These are phyloP conservation scores for Colletotrichum sansevieriae DNA, from an alignment of 2,329 filamentous ascomycete genomes.

Conservation along the genomic window DNA sequence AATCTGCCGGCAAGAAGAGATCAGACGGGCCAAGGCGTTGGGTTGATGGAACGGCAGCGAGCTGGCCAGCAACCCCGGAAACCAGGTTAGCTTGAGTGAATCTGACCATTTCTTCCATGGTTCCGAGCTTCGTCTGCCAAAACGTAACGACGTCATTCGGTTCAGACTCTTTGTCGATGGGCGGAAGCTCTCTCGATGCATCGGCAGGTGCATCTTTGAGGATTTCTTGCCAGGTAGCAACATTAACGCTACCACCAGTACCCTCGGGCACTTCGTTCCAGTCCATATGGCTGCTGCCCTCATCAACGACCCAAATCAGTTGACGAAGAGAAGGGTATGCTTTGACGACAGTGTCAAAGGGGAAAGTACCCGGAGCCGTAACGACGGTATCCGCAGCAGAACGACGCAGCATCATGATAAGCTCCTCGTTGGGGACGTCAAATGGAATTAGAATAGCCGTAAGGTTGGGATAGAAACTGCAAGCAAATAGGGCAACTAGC, in stretches of 20 bases:
- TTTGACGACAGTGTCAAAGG: conserved; percentile 79
- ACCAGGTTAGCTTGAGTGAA: conserved; percentile 89
- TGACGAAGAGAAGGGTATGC: conserved; percentile 79
- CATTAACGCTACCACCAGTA: conserved; percentile 79
- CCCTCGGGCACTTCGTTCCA: conserved; percentile 91
- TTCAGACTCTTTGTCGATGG: conserved; percentile 66
- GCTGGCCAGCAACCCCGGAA: conserved; percentile 84
- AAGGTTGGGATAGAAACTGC: conserved; percentile 85
- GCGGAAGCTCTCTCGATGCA: conserved; percentile 74
- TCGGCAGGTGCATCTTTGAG: conserved; percentile 75
- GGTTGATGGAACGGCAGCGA: conserved; percentile 79
- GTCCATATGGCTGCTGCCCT: conserved; percentile 91
- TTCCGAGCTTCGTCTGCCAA: conserved; percentile 68
- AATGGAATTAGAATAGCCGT: conserved; percentile 89
- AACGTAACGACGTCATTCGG: conserved; percentile 74
- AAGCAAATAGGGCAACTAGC: conserved; percentile 84
- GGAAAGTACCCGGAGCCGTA: conserved; percentile 87
- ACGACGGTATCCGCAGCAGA: conserved; percentile 85
- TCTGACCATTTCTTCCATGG: conserved; percentile 78
- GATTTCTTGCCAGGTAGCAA: conserved; percentile 94
- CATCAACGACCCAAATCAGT: conserved; percentile 92
- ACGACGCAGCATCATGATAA: conserved; percentile 79
- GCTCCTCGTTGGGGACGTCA: conserved; percentile 76
- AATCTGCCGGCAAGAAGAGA: conserved; percentile 86
- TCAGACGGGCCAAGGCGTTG: conserved; percentile 82